Conservation (phyloP, 345 rosid genomes). For the Gossypium turneri region DNA sequence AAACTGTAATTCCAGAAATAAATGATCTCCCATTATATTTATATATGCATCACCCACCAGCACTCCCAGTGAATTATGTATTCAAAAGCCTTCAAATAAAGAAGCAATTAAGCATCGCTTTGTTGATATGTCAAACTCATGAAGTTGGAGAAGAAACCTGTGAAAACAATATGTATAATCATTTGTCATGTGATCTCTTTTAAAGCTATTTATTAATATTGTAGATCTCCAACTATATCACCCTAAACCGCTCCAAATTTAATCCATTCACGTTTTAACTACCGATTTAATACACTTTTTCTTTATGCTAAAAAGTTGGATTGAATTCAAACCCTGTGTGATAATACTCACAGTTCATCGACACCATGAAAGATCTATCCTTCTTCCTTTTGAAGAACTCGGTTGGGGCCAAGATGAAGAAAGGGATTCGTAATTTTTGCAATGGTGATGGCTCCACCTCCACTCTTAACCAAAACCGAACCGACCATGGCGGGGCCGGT, state of each 20-base stretch:
- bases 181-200: slow-evolving; percentile 12
- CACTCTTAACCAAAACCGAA: slow-evolving; percentile 47
- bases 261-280: slow-evolving; percentile 7
- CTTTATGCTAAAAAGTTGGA: background rate
- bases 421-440: slow-evolving; percentile 59
- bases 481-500: background rate
- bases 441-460: slow-evolving; percentile 65
- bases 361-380: slow-evolving; percentile 62
- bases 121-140: background rate
- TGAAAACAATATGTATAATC: background rate
- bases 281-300: background rate
- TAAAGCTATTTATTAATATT: slow-evolving; percentile 6
- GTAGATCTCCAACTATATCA: slow-evolving; percentile 6
- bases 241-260: slow-evolving; percentile 7
- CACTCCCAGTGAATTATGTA: background rate
- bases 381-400: slow-evolving; percentile 62
- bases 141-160: slow-evolving; percentile 3
- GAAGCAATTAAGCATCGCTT: background rate
- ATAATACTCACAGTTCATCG: background rate
- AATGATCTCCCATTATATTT: background rate
- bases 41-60: background rate
- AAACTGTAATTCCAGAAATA: background rate
- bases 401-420: slow-evolving; percentile 60
- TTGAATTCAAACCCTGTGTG: background rate
- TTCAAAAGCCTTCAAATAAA: background rate